Conservation (phyloP, 371 early-diverging fungal species). For the Mucor plumbeus region DNA sequence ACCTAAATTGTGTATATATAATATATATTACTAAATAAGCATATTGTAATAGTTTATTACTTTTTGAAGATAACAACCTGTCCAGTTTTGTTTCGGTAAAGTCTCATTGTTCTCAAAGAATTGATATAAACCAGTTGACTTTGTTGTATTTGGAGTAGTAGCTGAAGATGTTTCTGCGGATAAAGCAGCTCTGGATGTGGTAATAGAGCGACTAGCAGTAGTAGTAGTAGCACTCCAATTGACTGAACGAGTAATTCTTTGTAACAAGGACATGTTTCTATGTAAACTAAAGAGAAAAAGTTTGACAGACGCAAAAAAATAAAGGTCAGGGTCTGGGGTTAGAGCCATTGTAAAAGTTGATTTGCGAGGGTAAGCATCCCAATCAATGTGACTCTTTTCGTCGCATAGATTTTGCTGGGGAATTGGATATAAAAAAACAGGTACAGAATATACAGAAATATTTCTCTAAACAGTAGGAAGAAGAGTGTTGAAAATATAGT, state of each 20-base stretch:
- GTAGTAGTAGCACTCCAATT: background rate
- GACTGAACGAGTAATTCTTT: conserved; percentile 26
- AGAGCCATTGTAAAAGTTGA: background rate
- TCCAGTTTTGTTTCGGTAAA: conserved; percentile 68
- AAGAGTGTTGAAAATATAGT: no score
- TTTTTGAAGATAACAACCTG: conserved; percentile 53
- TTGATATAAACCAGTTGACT: conserved; percentile 76
- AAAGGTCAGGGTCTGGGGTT: background rate
- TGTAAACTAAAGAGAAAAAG: conserved; percentile 12
- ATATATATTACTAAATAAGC: background rate
- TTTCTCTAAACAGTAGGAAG: no score
- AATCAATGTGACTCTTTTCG: background rate
- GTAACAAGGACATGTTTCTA: conserved; percentile 29
- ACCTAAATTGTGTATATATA: conserved; percentile 54
- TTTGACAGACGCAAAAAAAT: background rate
- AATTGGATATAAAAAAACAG: no score
- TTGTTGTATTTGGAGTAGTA: conserved; percentile 12
- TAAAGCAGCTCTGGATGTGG: conserved; percentile 31
- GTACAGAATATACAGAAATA: no score
- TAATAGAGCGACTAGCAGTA: conserved; percentile 32
- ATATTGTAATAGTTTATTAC: background rate
- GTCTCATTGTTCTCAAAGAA: conserved; percentile 85
- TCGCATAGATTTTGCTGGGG: background rate
- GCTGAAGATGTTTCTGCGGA: conserved; percentile 22
- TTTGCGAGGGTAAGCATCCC: conserved; percentile 5